Evolutionary conservation across 768 basidiomycete genomes (phyloP), one percentile per base, ranked within the genome.

Genomic region (Saitozyma podzolica): DNA sequence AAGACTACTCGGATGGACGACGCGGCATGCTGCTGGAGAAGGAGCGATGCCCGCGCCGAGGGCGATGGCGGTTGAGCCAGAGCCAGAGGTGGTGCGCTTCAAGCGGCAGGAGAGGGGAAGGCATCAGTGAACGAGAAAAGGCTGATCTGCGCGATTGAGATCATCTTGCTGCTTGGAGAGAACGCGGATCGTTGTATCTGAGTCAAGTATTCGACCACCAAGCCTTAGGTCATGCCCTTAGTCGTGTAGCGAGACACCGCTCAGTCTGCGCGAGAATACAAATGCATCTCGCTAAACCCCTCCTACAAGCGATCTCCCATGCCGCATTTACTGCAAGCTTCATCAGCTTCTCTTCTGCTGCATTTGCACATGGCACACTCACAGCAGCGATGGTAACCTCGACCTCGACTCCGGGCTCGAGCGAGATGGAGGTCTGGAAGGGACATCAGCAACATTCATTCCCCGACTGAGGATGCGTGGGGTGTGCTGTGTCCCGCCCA

Each of bases 401-500:
- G 78, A 98, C 95, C 83, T 99, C 96, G 67, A 98, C 95, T 82
- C 95, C 95, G 68, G 95, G 91, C 84, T 98, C 96, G 84, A 99
- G 86, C 83, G 90, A 92, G 84, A 98, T 97, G 82, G 89, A 91
- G 65, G 95, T 98, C 94, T 98, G 78, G 4, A 58, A 62, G 29
- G 29, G 20, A 59, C 4, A 45, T 63, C 55, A 62, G 55, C 54
- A 14, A 40, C 47, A 49, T 8, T 48, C 41, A 48, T 53, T 19
- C 10, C 3, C 13, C 40, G 6, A 3, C 10, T 20, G 16, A 39
- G 47, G 19, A 40, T 16, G 10, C 13, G 59, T 11, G 16, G 39
- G 2, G 29, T 29, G 29, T 5, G 29, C 29, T 29, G 29, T 2
- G 29, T 29, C 29, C 29, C 29, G 29, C 29, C 56, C 51, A 84